A percentile compares a stretch with the other conserved stretches of the same genome.
phyloP scores from a whole-genome alignment of 2,329 filamentous ascomycete species.

The Sodiomyces alkalinus region DNA sequence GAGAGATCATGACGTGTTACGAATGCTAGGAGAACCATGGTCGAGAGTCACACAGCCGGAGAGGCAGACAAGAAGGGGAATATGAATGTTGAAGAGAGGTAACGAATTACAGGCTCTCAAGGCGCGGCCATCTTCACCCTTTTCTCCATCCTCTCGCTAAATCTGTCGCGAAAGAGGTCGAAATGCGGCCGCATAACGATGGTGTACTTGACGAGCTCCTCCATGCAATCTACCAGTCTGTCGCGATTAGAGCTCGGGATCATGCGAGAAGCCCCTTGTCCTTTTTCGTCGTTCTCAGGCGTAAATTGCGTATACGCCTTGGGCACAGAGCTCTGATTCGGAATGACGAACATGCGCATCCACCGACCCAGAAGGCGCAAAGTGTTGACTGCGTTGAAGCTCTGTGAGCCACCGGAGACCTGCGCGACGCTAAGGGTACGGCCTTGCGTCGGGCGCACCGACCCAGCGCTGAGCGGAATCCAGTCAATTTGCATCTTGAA shows the following conservation, averaged over 20 bases:
- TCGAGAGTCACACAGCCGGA: too few species aligned
- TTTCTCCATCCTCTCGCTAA: conserved; percentile 41
- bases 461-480: conserved; percentile 47
- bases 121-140: too few species aligned
- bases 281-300: conserved; percentile 21
- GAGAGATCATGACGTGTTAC: too few species aligned
- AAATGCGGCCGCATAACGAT: conserved; percentile 48
- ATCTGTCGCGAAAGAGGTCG: conserved; percentile 45
- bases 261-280: conserved; percentile 25
- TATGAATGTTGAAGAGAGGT: too few species aligned
- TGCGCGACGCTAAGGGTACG: conserved; percentile 47
- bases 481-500: conserved; percentile 61
- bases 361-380: conserved; percentile 50
- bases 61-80: too few species aligned
- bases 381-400: conserved; percentile 52
- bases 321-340: conserved; percentile 50
- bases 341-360: conserved; percentile 56
- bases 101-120: too few species aligned
- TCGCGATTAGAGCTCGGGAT: conserved; percentile 41
- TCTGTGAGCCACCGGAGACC: conserved; percentile 49
- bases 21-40: too few species aligned
- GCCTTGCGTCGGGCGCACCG: conserved; percentile 50
- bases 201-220: conserved; percentile 56
- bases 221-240: conserved; percentile 50
- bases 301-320: conserved; percentile 46